These are phyloP conservation scores for Rhodotorula sp. DNA, from an alignment of 1,284 basidiomycete genomes.

Conservation along the genomic window DNA sequence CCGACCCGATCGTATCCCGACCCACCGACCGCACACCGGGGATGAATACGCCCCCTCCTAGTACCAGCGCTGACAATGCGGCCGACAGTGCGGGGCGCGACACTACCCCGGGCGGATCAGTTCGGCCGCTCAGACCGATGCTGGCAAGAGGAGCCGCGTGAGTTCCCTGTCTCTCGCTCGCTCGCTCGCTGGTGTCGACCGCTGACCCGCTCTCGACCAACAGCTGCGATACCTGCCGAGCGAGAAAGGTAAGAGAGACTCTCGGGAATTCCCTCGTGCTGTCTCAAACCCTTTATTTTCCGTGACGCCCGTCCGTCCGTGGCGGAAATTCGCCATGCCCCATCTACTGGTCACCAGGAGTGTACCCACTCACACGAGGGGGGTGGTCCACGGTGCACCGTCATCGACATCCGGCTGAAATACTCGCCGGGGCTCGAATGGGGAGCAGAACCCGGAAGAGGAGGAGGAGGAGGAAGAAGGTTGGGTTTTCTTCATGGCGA, in stretches of 20 bases:
- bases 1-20: background rate
- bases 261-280: too few relatives aligned
- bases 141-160: conserved; percentile 36
- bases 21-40: background rate
- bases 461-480: too few relatives aligned
- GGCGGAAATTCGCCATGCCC: background rate
- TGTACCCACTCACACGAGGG: background rate
- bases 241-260: conserved; percentile 24
- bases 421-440: too few relatives aligned
- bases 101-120: background rate
- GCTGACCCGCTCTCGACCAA: too few relatives aligned
- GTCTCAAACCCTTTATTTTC: too few relatives aligned
- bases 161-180: background rate
- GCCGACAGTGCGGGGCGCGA: background rate
- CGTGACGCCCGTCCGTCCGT: too few relatives aligned
- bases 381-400: too few relatives aligned
- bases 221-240: conserved; percentile 32
- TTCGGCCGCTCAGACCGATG: conserved; percentile 25
- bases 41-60: background rate
- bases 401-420: too few relatives aligned
- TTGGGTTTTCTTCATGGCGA: too few relatives aligned
- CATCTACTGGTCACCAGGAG: background rate
- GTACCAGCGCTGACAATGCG: background rate
- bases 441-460: too few relatives aligned
- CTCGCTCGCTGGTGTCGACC: background rate